Evolutionary conservation across 768 basidiomycete genomes (phyloP), one percentile per base, ranked within the genome.

Genomic region (Suillus subluteus): DNA sequence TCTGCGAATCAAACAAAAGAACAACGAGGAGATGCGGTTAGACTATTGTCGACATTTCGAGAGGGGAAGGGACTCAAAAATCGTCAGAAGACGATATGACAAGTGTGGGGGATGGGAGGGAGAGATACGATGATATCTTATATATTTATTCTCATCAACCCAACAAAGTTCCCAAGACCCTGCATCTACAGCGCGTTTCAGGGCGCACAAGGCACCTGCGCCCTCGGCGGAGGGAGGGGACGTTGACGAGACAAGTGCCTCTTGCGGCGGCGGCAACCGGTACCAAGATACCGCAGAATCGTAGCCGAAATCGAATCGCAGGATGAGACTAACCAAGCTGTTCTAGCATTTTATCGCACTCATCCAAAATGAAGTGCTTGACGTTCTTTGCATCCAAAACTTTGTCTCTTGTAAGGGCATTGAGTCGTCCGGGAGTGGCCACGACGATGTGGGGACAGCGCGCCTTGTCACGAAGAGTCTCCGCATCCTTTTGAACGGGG

Each of bases 261-360:
- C 76, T 63, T 74, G 74, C 72, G 74, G 76, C 65, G 74, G 72
- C 66, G 69, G 65, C 67, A 68, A 70, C 76, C 76, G 79, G 82
- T 82, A 79, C 78, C 77, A 82, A 79, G 80, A 65, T 43, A 75
- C 65, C 74, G 65, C 75, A 72, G 74, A 73, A 62, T 78, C 76
- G 82, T 81, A 82, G 87, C 86, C 86, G 84, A 90, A 91, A 88
- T 84, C 86, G 90, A 85, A 90, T 81, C 58, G 58, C 58, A 67
- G 72, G 74, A 71, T 75, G 70, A 73, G 88, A 99, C 98, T 98
- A 94, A 99, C 98, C 98, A 84, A 99, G 96, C 89, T 96, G 93
- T 88, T 99, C 98, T 79, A 99, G 92, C 95, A 99, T 98, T 89
- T 99, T 99, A 87, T 99, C 98, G 87, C 98, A 99, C 84, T 99